These are phyloP conservation scores for Dunaliella salina DNA, from an alignment of 163 green algal genomes.

Conservation along the genomic window DNA sequence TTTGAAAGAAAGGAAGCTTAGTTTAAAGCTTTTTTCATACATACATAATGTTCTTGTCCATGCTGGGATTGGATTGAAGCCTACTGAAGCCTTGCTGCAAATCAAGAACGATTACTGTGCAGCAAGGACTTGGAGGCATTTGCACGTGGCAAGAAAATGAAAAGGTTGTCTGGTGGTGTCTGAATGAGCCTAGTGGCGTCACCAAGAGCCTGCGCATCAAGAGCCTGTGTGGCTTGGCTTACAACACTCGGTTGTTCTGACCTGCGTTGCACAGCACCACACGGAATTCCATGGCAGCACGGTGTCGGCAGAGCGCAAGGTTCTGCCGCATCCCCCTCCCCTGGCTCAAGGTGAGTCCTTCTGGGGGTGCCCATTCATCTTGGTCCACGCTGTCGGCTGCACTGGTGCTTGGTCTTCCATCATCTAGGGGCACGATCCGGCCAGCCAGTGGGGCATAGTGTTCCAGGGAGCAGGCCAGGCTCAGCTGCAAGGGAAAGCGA, in stretches of 20 bases:
- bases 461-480: neutral
- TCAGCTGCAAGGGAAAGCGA: neutral
- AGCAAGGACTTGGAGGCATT: no score
- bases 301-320: neutral
- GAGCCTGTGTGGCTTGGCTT: neutral
- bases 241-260: neutral
- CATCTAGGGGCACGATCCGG: neutral
- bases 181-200: no score
- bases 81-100: no score
- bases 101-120: no score
- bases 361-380: neutral
- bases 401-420: neutral
- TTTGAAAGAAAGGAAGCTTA: no score
- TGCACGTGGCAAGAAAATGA: no score
- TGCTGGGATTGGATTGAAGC: no score
- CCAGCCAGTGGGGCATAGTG: neutral
- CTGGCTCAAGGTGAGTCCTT: neutral
- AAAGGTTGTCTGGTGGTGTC: no score
- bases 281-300: neutral
- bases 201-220: no score
- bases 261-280: constrained; percentile 12
- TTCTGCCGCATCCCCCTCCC: neutral
- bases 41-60: no score
- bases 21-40: no score
- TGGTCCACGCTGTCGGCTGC: neutral